Conservation (phyloP, 2,329 filamentous ascomycete genomes). For the Bertia moriformis region DNA sequence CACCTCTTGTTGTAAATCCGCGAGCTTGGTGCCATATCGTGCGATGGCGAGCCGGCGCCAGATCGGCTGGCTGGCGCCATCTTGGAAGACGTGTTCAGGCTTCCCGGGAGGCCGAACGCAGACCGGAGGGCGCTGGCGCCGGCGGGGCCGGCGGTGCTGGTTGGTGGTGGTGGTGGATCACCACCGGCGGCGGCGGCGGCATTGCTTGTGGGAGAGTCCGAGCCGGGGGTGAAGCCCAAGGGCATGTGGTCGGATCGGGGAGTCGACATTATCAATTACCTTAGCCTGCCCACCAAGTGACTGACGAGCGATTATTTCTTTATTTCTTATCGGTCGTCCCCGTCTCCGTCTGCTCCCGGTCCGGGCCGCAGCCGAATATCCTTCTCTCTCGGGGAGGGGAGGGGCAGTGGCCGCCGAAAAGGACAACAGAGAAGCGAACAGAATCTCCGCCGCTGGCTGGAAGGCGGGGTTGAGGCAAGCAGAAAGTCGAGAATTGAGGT, state of each 20-base stretch:
- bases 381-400: too few species aligned
- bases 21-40: constrained; percentile 59
- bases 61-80: constrained; percentile 53
- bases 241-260: constrained; percentile 75
- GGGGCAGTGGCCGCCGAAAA: too few species aligned
- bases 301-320: too few species aligned
- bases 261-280: constrained; percentile 86
- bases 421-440: too few species aligned
- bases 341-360: too few species aligned
- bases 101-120: constrained; percentile 55
- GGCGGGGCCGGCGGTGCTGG: constrained; percentile 41
- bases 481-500: too few species aligned
- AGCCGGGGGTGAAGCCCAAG: constrained; percentile 64
- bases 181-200: constrained; percentile 74
- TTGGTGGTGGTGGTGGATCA: too few species aligned
- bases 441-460: too few species aligned
- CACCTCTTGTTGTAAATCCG: constrained; percentile 89
- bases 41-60: constrained; percentile 89
- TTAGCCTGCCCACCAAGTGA: too few species aligned
- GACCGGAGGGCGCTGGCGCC: constrained; percentile 42
- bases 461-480: too few species aligned
- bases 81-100: constrained; percentile 43
- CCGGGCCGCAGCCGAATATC: too few species aligned
- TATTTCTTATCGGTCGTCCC: too few species aligned
- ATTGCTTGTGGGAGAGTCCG: constrained; percentile 63